Conservation (phyloP, 306 rosid species). For the Cucurbita moschata region DNA sequence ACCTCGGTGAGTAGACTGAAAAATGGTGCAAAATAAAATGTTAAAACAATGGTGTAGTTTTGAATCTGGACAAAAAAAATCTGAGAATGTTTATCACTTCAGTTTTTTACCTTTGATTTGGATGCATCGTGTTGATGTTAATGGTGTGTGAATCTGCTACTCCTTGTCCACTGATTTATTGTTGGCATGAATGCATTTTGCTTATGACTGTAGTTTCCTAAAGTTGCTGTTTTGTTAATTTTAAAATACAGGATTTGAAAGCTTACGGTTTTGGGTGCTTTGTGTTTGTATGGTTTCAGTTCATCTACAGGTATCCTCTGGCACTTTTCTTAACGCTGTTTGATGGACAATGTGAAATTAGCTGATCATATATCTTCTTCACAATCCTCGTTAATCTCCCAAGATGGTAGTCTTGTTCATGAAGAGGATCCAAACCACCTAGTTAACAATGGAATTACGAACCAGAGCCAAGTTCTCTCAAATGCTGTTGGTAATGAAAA, state of each 20-base stretch:
- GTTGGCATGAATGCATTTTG: neutral
- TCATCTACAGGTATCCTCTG: neutral
- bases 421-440: neutral
- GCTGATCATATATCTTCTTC: constrained; percentile 5
- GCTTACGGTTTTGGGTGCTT: neutral
- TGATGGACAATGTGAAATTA: constrained; percentile 9
- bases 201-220: neutral
- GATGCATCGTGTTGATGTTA: neutral
- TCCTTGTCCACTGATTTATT: neutral
- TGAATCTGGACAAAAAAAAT: neutral
- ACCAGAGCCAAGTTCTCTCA: neutral
- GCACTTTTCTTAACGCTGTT: neutral
- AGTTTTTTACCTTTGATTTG: neutral
- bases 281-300: neutral
- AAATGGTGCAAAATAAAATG: neutral
- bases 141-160: neutral
- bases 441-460: constrained; percentile 6
- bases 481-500: neutral
- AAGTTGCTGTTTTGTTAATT: neutral
- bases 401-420: neutral
- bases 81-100: neutral
- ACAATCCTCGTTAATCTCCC: neutral
- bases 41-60: neutral
- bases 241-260: neutral
- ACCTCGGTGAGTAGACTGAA: neutral